Evolutionary conservation across 768 basidiomycete species (phyloP), one percentile per base, ranked within the genome.

Genomic region (Pulveroboletus sp.): DNA sequence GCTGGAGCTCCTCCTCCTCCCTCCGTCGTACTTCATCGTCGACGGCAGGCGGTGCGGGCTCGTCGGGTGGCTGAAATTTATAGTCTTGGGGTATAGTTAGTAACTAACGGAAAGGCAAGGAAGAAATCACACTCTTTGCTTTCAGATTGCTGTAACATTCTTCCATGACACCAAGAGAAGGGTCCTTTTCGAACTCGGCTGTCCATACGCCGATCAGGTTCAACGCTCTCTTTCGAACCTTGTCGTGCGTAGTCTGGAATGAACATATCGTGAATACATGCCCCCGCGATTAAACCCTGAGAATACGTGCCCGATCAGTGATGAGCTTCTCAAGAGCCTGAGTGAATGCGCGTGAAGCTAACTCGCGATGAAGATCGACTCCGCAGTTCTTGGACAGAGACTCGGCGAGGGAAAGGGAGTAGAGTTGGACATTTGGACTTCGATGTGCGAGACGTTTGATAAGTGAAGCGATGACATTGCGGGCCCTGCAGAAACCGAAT

Each of bases 401-500:
- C 62, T 97, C 95, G 3, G 86, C 79, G 16, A 98, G 77, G 2
- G 90, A 82, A 5, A 99, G 80, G 6, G 95, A 81, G 62, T 94
- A 97, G 1, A 97, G 79, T 70, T 99, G 97, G 2, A 99, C 97
- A 58, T 95, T 99, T 2, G 97, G 88, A 65, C 90, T 97, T 17
- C 97, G 82, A 69, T 99, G 97, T 10, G 87, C 78, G 2, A 99
- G 77, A 5, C 97, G 90, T 69, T 94, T 97, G 60, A 94, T 76
- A 27, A 97, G 62, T 1, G 95, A 80, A 12, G 85, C 84, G 51
- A 94, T 79, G 47, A 90, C 90, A 58, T 87, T 82, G 45, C 87
- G 87, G 9, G 95, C 92, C 11, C 95, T 97, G 70, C 10, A 31
- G 31, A n/a, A 36, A 38, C 31, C 17, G 40, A 24, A n/a, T 25